A percentile compares a stretch with the other conserved stretches of the same genome.
phyloP scores from a whole-genome alignment of 2,329 filamentous ascomycete genomes.

The Calcarisporium arbuscula region DNA sequence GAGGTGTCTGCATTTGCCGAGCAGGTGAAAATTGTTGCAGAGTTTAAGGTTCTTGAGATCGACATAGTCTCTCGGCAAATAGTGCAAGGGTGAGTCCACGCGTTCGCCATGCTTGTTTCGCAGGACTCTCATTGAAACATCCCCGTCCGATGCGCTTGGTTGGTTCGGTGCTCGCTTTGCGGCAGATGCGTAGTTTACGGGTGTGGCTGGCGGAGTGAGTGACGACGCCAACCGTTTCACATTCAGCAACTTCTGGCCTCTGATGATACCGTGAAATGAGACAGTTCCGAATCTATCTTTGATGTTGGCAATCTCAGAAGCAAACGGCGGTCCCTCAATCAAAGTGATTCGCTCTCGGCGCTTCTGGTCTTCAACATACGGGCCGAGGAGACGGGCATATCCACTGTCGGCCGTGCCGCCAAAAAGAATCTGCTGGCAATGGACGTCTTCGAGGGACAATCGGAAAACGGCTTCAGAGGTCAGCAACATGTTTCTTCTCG shows the following conservation, averaged over 20 bases:
- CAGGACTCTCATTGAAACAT: constrained; percentile 6
- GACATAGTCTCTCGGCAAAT: constrained; percentile 12
- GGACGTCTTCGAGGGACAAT: constrained; percentile 26
- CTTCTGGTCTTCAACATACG: constrained; percentile 17
- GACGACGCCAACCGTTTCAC: constrained; percentile 13
- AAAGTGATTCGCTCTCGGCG: constrained; percentile 26
- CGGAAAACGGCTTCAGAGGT: constrained; percentile 22
- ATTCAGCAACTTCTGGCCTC: constrained; percentile 17
- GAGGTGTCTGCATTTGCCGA: constrained; percentile 15
- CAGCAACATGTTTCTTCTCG: not conserved
- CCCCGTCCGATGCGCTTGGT: not conserved
- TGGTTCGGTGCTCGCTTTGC: constrained; percentile 5
- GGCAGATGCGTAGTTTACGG: constrained; percentile 12
- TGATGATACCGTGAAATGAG: constrained; percentile 18
- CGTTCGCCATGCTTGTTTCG: constrained; percentile 20
- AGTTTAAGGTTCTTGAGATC: constrained; percentile 21
- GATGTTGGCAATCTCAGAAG: constrained; percentile 25
- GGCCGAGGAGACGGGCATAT: constrained; percentile 32
- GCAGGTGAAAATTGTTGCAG: constrained; percentile 27
- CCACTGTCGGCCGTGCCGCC: constrained; percentile 35
- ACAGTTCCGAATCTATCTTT: constrained; percentile 18
- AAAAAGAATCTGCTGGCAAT: constrained; percentile 33
- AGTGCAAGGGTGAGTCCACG: constrained; percentile 19
- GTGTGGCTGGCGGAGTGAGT: constrained; percentile 13
- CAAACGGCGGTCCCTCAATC: constrained; percentile 31